Conservation (phyloP, 352 stramenopile species). For the Phytophthora citricola region DNA sequence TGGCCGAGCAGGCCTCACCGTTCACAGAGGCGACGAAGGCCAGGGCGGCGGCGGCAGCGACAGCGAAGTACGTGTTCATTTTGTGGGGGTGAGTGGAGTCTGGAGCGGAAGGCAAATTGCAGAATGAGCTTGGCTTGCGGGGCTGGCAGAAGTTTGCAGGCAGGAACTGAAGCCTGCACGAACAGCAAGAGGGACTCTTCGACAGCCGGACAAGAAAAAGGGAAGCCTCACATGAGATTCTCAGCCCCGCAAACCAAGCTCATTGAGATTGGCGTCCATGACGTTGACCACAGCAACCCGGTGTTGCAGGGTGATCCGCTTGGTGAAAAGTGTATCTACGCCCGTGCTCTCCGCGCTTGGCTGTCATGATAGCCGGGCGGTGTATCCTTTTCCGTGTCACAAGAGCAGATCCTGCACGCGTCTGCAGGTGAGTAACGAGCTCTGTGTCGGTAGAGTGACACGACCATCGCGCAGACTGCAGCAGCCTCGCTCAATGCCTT, state of each 20-base stretch:
- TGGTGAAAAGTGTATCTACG: conserved; percentile 25
- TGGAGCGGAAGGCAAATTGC: conserved; percentile 33
- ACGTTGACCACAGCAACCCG: neutral
- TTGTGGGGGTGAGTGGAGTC: conserved; percentile 3
- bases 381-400: conserved; percentile 35
- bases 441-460: conserved; percentile 8
- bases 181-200: conserved; percentile 18
- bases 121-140: conserved; percentile 28
- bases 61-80: conserved; percentile 45
- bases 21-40: conserved; percentile 38
- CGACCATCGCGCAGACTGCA: neutral
- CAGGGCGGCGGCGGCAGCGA: conserved; percentile 32
- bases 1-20: conserved; percentile 29
- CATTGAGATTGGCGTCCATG: neutral
- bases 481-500: too few species aligned
- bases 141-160: neutral
- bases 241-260: too few species aligned
- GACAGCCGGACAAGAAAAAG: conserved; percentile 28
- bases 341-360: too few species aligned
- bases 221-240: neutral
- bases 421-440: conserved; percentile 41
- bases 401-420: conserved; percentile 20
- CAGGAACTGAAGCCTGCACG: conserved; percentile 5
- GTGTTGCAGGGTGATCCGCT: conserved; percentile 9
- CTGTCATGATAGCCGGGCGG: conserved; percentile 14